phyloP scores from a whole-genome alignment of 106 monocot genomes.

The Cymbidium sinense region DNA sequence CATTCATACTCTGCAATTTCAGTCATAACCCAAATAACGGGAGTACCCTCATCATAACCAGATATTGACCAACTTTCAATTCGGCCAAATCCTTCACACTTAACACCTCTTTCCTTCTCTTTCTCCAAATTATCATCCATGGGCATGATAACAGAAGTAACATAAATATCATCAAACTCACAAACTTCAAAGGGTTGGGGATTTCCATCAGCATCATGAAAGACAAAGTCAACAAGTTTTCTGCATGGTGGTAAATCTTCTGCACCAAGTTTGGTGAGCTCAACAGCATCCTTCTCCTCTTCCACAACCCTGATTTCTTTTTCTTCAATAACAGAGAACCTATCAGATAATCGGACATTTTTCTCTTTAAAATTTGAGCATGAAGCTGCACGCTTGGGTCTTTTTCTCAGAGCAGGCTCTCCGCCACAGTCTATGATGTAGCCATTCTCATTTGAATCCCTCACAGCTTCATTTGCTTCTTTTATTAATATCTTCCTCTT shows the following conservation, averaged over 20 bases:
- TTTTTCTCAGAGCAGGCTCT: constrained; percentile 24
- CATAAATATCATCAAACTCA: constrained; percentile 73
- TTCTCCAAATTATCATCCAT: constrained; percentile 79
- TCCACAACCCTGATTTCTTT: constrained; percentile 43
- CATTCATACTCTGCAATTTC: constrained; percentile 93
- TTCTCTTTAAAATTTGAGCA: constrained; percentile 82
- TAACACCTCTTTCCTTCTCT: constrained; percentile 67
- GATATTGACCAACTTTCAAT: constrained; percentile 94
- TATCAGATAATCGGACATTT: constrained; percentile 48
- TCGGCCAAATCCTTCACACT: constrained; percentile 90
- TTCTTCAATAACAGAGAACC: constrained; percentile 24
- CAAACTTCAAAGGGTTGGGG: constrained; percentile 92
- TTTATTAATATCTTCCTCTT: neutral
- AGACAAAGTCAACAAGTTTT: constrained; percentile 75
- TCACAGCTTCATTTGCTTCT: neutral
- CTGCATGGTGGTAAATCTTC: constrained; percentile 67
- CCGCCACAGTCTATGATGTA: neutral
- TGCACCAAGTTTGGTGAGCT: constrained; percentile 56
- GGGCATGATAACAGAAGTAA: constrained; percentile 87
- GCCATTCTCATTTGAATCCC: neutral
- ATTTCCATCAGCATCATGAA: constrained; percentile 86
- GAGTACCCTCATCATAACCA: constrained; percentile 91
- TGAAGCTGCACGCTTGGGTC: constrained; percentile 74
- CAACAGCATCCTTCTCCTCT: constrained; percentile 72
- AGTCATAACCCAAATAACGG: constrained; percentile 85